phyloP scores from a whole-genome alignment of 768 basidiomycete species.

The Cystofilobasidium ferigula region DNA sequence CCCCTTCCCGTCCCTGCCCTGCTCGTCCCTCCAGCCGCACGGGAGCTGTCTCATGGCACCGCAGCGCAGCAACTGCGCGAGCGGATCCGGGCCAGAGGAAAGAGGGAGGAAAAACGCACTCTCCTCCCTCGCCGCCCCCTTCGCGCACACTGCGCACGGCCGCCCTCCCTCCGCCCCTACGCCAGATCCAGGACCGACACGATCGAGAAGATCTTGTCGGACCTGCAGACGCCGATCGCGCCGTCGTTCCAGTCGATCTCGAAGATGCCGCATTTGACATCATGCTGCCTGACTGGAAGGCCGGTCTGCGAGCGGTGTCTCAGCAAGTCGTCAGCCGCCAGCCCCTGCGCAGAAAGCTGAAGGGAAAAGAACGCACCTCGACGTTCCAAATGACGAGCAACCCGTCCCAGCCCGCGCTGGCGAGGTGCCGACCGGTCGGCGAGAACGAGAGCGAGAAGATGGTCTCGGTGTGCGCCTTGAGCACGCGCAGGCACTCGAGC shows the following conservation, averaged over 20 bases:
- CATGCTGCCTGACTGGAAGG: conserved; percentile 14
- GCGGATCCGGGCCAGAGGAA: no score
- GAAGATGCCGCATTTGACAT: conserved; percentile 15
- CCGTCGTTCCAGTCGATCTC: conserved; percentile 26
- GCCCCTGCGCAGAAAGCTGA: no score
- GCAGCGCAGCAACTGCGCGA: no score
- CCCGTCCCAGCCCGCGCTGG: conserved; percentile 70
- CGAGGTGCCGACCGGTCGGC: conserved; percentile 55
- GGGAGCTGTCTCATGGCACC: no score
- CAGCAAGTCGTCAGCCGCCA: no score
- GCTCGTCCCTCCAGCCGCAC: no score
- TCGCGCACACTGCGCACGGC: background rate
- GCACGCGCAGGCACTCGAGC: conserved; percentile 60
- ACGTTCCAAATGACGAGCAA: conserved; percentile 61
- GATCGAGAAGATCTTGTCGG: conserved; percentile 11
- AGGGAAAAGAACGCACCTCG: conserved; percentile 44
- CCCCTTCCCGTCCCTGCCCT: no score
- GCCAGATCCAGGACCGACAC: conserved; percentile 24
- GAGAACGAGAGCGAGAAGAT: conserved; percentile 67
- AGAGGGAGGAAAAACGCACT: no score
- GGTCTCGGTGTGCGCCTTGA: conserved; percentile 58
- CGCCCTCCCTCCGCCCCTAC: no score
- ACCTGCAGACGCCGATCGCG: conserved; percentile 21
- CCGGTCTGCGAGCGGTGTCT: conserved; percentile 19
- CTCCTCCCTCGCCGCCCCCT: background rate